These are phyloP conservation scores for Endoconidiophora laricicola DNA, from an alignment of 2,329 filamentous ascomycete genomes.

Conservation along the genomic window DNA sequence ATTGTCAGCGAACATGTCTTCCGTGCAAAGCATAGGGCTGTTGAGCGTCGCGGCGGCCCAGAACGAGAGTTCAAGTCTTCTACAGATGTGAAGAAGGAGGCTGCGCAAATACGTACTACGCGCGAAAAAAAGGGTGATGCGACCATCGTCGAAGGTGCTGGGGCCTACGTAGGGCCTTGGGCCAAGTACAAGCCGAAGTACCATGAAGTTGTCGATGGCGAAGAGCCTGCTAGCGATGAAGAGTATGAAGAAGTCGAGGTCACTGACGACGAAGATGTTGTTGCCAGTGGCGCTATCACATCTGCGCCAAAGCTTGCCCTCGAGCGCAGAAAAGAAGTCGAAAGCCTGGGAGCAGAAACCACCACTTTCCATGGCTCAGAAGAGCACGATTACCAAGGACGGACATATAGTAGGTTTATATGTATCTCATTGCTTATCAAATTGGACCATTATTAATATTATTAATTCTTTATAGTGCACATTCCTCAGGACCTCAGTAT, in stretches of 20 bases:
- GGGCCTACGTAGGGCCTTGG: conserved; percentile 89
- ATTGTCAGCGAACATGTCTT: conserved; percentile 85
- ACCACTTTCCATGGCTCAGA: conserved; percentile 72
- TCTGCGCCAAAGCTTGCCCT: conserved; percentile 38
- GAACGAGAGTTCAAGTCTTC: conserved; percentile 39
- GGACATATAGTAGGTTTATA: conserved; percentile 51
- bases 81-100: conserved; percentile 50
- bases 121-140: conserved; percentile 76
- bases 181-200: conserved; percentile 62
- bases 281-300: conserved; percentile 47
- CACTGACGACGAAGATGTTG: conserved; percentile 52
- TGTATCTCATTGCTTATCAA: neutral
- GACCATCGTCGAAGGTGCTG: conserved; percentile 68
- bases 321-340: conserved; percentile 38
- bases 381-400: conserved; percentile 81
- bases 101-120: conserved; percentile 49
- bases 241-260: conserved; percentile 66
- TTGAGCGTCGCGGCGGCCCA: conserved; percentile 49
- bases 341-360: conserved; percentile 54
- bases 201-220: conserved; percentile 57
- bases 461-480: conserved; percentile 42
- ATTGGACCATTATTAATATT: neutral
- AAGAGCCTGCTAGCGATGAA: conserved; percentile 60
- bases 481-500: conserved; percentile 79
- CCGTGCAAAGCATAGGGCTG: conserved; percentile 67